phyloP scores from a whole-genome alignment of 192 early-diverging fungal genomes.

The Coemansia sp. region DNA sequence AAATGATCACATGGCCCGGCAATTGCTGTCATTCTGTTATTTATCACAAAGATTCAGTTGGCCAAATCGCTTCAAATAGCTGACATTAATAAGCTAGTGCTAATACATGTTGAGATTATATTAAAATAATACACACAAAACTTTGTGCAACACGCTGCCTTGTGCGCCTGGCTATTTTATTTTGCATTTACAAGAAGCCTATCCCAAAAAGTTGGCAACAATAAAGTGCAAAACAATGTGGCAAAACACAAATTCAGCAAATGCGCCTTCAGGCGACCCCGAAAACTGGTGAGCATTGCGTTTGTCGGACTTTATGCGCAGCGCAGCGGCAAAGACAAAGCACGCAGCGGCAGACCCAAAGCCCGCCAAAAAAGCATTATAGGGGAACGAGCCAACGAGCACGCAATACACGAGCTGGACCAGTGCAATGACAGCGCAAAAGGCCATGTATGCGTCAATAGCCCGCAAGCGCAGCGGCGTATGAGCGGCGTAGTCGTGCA shows the following conservation, averaged over 20 bases:
- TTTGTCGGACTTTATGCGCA: conserved; percentile 91
- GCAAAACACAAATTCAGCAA: conserved; percentile 90
- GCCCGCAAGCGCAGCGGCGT: conserved; percentile 83
- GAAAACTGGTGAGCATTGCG: conserved; percentile 68
- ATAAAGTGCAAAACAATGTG: conserved; percentile 84
- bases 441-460: conserved; percentile 91
- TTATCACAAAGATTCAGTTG: too few relatives aligned
- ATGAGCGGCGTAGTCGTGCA: conserved; percentile 54
- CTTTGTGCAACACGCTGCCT: too few relatives aligned
- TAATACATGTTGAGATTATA: too few relatives aligned
- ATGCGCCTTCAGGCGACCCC: conserved; percentile 80
- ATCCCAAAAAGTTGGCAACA: conserved; percentile 91
- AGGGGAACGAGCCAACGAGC: conserved; percentile 89
- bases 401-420: conserved; percentile 87
- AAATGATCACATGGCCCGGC: too few relatives aligned
- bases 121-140: too few relatives aligned
- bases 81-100: too few relatives aligned
- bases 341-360: conserved; percentile 89
- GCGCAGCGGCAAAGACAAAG: conserved; percentile 86
- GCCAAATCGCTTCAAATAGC: too few relatives aligned
- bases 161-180: not conserved
- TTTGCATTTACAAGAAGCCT: not conserved
- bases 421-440: conserved; percentile 85
- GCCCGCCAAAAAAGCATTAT: conserved; percentile 95
- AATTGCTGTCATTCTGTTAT: too few relatives aligned